Evolutionary conservation across 2,329 filamentous ascomycete species (phyloP).

Genomic region (Emmonsiellopsis sp.): DNA sequence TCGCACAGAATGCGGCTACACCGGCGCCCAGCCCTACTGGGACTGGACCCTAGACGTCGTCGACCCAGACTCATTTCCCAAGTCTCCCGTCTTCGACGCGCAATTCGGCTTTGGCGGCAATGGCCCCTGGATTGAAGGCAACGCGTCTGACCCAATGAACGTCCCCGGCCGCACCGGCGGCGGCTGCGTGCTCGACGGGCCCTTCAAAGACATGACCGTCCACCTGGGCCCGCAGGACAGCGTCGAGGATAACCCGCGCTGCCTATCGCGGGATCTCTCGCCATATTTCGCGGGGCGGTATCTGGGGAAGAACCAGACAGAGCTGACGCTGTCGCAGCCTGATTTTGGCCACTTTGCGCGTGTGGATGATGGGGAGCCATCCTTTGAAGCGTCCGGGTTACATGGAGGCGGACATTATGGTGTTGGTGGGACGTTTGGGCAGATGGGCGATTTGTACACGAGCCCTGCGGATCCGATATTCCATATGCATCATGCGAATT

Average conservation of each 20-base stretch:
- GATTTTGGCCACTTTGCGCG: slow-evolving; percentile 7
- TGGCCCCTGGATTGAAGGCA: not conserved
- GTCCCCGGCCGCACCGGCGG: slow-evolving; percentile 27
- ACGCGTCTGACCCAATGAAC: slow-evolving; percentile 20
- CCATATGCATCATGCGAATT: slow-evolving; percentile 35
- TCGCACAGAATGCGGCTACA: slow-evolving; percentile 21
- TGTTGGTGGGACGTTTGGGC: slow-evolving; percentile 1
- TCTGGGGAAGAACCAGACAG: not conserved
- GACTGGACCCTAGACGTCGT: slow-evolving; percentile 30
- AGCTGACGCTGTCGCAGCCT: slow-evolving; percentile 14
- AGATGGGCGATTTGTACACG: slow-evolving; percentile 2
- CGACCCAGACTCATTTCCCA: slow-evolving; percentile 15
- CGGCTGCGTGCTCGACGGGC: slow-evolving; percentile 21
- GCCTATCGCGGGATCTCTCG: slow-evolving; percentile 11
- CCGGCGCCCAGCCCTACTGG: slow-evolving; percentile 24
- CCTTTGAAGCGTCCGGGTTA: not conserved
- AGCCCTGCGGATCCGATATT: slow-evolving; percentile 34
- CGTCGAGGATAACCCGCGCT: slow-evolving; percentile 13
- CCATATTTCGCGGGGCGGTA: slow-evolving; percentile 4
- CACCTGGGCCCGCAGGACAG: slow-evolving; percentile 13
- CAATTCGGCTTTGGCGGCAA: slow-evolving; percentile 16
- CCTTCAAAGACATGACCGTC: slow-evolving; percentile 23
- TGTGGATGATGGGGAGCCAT: not conserved
- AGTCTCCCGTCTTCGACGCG: slow-evolving; percentile 39
- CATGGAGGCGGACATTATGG: slow-evolving; percentile 2